Conservation (phyloP, 768 basidiomycete species). For the Boletus subcaerulescens region DNA sequence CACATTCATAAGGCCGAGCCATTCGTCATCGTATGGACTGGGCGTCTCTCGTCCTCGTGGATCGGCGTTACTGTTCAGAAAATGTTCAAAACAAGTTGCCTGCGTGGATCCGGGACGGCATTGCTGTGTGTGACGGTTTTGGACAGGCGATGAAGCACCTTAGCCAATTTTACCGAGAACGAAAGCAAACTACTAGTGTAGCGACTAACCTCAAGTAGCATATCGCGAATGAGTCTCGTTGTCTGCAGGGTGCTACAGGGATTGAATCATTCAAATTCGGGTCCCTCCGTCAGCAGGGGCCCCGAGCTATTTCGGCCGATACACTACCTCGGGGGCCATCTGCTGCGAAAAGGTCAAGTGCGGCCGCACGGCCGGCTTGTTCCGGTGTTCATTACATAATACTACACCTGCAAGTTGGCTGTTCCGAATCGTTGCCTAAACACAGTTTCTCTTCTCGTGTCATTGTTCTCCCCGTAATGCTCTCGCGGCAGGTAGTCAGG, state of each 20-base stretch:
- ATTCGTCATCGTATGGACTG: conserved; percentile 91
- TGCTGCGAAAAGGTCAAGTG: background rate
- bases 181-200: conserved; percentile 29
- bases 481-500: conserved; percentile 37
- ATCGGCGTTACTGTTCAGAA: conserved; percentile 70
- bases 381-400: conserved; percentile 19
- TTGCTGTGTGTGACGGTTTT: conserved; percentile 61
- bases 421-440: background rate
- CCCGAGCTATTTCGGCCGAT: background rate
- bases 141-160: conserved; percentile 69
- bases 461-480: conserved; percentile 23
- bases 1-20: conserved; percentile 70
- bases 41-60: conserved; percentile 86
- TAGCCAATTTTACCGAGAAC: conserved; percentile 65
- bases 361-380: conserved; percentile 8
- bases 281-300: background rate
- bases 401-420: background rate
- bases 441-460: background rate
- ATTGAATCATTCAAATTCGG: conserved; percentile 1
- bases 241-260: background rate
- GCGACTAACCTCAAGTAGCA: conserved; percentile 1
- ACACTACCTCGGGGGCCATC: background rate
- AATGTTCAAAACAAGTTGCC: conserved; percentile 82
- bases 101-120: conserved; percentile 75
- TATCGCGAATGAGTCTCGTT: background rate